These are phyloP conservation scores for Boletus speciosus DNA, from an alignment of 768 basidiomycete species.

Conservation along the genomic window DNA sequence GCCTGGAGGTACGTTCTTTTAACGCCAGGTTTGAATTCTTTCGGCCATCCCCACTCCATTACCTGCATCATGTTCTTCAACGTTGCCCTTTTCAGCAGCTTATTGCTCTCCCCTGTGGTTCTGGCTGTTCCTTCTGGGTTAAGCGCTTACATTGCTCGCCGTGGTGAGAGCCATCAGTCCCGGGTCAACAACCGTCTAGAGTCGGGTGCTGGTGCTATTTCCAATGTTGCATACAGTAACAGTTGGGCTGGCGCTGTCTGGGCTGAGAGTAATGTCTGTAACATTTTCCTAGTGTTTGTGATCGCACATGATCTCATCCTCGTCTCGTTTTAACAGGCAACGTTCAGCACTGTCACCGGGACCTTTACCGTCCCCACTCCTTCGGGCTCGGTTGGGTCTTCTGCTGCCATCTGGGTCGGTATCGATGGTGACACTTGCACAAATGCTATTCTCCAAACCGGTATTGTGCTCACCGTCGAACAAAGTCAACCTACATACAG, in stretches of 20 bases:
- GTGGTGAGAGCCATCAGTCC: not conserved
- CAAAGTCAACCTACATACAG: not conserved
- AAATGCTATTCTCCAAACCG: conserved; percentile 4
- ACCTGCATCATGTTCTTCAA: conserved; percentile 1
- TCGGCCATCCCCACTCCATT: not conserved
- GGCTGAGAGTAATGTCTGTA: not conserved
- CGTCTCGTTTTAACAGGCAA: not conserved
- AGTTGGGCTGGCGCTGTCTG: conserved; percentile 12
- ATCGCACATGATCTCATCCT: not conserved
- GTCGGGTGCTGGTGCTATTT: not conserved
- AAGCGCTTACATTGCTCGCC: not conserved
- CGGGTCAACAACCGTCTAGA: not conserved
- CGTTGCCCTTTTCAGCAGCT: not conserved
- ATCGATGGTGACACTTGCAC: conserved; percentile 4
- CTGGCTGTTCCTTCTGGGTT: not conserved
- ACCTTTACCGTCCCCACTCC: conserved; percentile 4
- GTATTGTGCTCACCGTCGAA: not conserved
- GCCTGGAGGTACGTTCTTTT: not conserved
- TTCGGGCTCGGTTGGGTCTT: not conserved
- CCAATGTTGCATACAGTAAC: not conserved
- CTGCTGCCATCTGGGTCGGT: conserved; percentile 10
- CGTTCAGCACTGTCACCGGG: conserved; percentile 7
- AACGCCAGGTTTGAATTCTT: not conserved
- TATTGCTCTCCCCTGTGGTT: not conserved
- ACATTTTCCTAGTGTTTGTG: not conserved